Percentiles rank a stretch among this genome's conserved stretches.
Conservation (phyloP, 2,329 filamentous ascomycete species). For the Pseudogymnoascus sp. region DNA sequence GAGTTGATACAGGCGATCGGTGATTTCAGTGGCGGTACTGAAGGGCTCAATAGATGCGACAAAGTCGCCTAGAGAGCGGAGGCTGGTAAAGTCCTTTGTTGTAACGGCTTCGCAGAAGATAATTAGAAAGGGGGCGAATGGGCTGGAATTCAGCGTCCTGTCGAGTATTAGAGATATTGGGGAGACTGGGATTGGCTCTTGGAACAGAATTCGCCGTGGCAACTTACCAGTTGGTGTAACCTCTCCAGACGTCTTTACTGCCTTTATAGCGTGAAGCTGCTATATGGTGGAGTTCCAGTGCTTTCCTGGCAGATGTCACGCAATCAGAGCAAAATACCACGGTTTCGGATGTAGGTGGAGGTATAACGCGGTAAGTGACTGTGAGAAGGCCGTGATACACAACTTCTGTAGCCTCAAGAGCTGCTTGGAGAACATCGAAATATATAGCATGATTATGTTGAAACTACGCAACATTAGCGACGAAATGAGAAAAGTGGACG, state of each 20-base stretch:
- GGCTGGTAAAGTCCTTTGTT: conserved; percentile 33
- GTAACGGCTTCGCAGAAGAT: conserved; percentile 22
- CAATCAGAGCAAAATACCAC: conserved; percentile 16
- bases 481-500: not conserved
- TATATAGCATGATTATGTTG: not conserved
- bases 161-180: not conserved
- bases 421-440: conserved; percentile 10
- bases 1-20: not conserved
- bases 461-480: not conserved
- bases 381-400: conserved; percentile 14
- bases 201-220: not conserved
- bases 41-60: conserved; percentile 35
- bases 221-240: conserved; percentile 15
- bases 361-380: conserved; percentile 17
- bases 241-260: conserved; percentile 10
- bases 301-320: conserved; percentile 13
- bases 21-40: not conserved
- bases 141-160: conserved; percentile 14
- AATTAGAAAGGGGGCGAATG: conserved; percentile 18
- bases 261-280: conserved; percentile 8
- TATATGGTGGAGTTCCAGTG: conserved; percentile 13
- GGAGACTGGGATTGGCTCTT: not conserved
- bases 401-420: conserved; percentile 14
- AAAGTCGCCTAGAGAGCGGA: conserved; percentile 37
- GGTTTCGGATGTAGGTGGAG: conserved; percentile 6